Base-by-base conservation (phyloP, 306 rosid species). In the Lathyrus aphaca region DNA sequence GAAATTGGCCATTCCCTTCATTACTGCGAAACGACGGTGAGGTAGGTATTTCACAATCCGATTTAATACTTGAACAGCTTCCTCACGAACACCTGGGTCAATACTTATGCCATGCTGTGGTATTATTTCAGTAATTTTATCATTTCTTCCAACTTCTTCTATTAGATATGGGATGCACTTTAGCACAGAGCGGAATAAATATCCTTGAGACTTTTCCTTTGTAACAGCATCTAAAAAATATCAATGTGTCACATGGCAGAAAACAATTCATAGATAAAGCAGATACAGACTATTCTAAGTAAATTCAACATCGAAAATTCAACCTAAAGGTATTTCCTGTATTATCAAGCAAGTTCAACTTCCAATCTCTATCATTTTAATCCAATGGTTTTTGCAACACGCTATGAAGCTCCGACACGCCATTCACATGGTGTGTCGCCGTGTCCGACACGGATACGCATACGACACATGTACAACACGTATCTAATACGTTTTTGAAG, bases 71-170 rank as follows among this genome's bases (percentile, higher is more conserved):
- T 84, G 99, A 49, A 84, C 99, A 66, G 99, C 99, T 82, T 95
- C 99, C 80, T 91, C 99, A 6, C 99, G 99, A 79, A 95, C 99
- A 82, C 97, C 99, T 6, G 99, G 99, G 82, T 95, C 99, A 69
- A 95, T 95, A 79, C 99, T 95, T 80, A 95, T 95, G 78, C 99
- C 99, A 91, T 95, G 99, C 68, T 95, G 99, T 66, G 99, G 99
- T 78, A 95, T 91, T 77, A 95, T 95, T 82, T 95, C 99, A 73
- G 99, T 89, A 60, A 95, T 95, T 86, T 91, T 95, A 83, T 95
- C 99, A 85, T 58, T 87, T 66, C 99, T 87, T 64, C 99, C 99
- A 80, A 87, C 99, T 86, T 94, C 99, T 86, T 95, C 99, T 16
- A 89, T 95, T 76, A 95, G 83, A 84, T 91, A 84, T 10, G 99